Base-by-base conservation (phyloP, 1,284 basidiomycete genomes). In the Schizopora paradoxa region DNA sequence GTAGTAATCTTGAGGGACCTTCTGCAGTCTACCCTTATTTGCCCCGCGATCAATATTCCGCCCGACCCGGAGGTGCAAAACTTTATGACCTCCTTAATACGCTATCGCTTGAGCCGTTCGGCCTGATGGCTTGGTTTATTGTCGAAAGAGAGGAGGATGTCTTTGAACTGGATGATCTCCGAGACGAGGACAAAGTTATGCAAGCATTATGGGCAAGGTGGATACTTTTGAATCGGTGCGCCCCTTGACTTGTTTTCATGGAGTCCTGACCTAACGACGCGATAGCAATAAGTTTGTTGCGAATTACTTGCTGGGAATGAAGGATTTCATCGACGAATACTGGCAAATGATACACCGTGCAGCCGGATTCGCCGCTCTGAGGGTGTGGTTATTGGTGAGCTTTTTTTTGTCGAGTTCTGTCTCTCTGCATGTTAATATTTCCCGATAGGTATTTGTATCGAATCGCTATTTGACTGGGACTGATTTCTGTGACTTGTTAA, bases 121-220 rank as follows among this genome's bases (percentile, higher is more conserved):
- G 85, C 1, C 61, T 82, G 0, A 67, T 84, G 41, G 67, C 72
- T 1, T 86, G 84, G 83, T 64, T 70, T 25, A 69, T 88, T 11
- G 41, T 82, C 2, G 83, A 86, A 46, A 64, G 74, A 31, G 84
- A 87, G 55, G 86, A 86, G 43, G 82, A 85, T 52, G 68, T 87
- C 0, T 85, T 77, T 49, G 80, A 85, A 49, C 63, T 73, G 33
- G 78, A 82, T 51, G 77, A 83, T 54, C 63, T 86, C 4, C 65
- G 68, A 22, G 83, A 86, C 51, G 82, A 86, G 49, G 76, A 82
- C 50, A 88, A 87, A 58, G 77, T 85, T 4, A 81, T 88, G 68
- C 73, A 79, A 47, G 82, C 83, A 2, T 62, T 88, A 6, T 87
- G 85, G 86, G 74, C 68, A 16, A 61, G 86, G 45, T 88, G 83